Evolutionary conservation across 169 alveolate species (phyloP), one percentile per base, ranked within the genome.

Genomic region (Besnoitia besnoiti): DNA sequence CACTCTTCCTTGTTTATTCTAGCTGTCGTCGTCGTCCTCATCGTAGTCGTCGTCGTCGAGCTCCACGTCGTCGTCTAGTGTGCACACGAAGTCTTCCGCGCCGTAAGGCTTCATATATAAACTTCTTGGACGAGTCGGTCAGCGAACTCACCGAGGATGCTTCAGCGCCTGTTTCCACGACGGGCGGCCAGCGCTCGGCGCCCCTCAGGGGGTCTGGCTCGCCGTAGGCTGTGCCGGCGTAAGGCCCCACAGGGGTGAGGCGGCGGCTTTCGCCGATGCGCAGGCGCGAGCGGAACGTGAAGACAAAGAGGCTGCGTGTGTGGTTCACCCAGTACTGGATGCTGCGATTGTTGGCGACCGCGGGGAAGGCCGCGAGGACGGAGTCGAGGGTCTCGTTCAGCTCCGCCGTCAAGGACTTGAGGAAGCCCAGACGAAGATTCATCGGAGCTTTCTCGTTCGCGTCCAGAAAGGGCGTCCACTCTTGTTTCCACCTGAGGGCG

Each of bases 201-300:
- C n/a, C 46, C 44, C 0, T 37, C 46, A 73, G 46, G 3, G 16
- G 47, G 33, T 77, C 87, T 8, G 87, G 87, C 2, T 40, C 59
- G 59, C 59, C 87, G 61, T 21, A 4, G 0, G 59, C 87, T 14
- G 37, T 77, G 10, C 24, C 0, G 8, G 87, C 87, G 40, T 39
- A 35, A 8, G 87, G 87, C 16, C 87, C 87, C 33, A 77, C 87
- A 30, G 87, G 87, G 30, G 27, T 10, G 39, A 77, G 55, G 35
- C 16, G 0, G 4, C 24, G 7, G 37, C 37, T 77, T 0, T 10
- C 87, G 3, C 39, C n/a, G 61, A 77, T 37, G 14, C 55, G 50
- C 55, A 77, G 8, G n/a, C 87, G 49, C 0, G 33, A 19, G 59
- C 37, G 55, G 59, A 77, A 77, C 1, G 37, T 2, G 33, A 77